A percentile compares a stretch with the other conserved stretches of the same genome.
Evolutionary conservation across 306 rosid genomes (phyloP).

Genomic region (Comarum palustre): DNA sequence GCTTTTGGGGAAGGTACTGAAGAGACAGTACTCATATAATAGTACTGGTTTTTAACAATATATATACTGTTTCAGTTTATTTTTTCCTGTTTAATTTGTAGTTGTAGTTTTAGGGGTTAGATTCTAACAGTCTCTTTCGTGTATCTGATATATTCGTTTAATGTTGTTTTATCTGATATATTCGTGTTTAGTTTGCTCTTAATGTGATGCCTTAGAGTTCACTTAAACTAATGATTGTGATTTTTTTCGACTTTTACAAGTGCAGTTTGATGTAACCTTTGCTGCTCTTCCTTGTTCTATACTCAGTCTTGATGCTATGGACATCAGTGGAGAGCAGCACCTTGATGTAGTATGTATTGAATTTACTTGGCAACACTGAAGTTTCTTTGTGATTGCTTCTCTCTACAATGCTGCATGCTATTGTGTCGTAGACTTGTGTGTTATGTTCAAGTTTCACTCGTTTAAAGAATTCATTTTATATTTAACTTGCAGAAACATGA

Average conservation of each 20-base stretch:
- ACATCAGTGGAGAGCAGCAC: slow-evolving; percentile 98
- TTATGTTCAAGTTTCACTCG: slow-evolving; percentile 1
- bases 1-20: too few relatives aligned
- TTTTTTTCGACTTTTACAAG: slow-evolving; percentile 31
- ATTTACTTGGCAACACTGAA: slow-evolving; percentile 1
- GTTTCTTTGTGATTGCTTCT: slow-evolving; percentile 5
- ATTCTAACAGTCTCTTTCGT: too few relatives aligned
- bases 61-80: too few relatives aligned
- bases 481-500: slow-evolving; percentile 72
- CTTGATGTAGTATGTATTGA: slow-evolving; percentile 77
- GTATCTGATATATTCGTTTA: too few relatives aligned
- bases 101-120: too few relatives aligned
- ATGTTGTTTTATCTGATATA: slow-evolving; percentile 17
- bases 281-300: slow-evolving; percentile 93
- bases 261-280: slow-evolving; percentile 98
- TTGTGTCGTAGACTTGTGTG: not conserved
- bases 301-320: slow-evolving; percentile 96
- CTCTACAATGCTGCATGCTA: not conserved
- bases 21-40: too few relatives aligned
- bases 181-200: not conserved
- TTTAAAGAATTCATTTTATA: slow-evolving; percentile 3
- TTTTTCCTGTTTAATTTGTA: too few relatives aligned
- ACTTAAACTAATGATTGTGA: slow-evolving; percentile 9
- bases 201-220: not conserved
- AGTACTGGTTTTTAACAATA: too few relatives aligned